A percentile compares a stretch with the other conserved stretches of the same genome.
Conservation (phyloP, 768 basidiomycete species). For the Lentinus brumalis region DNA sequence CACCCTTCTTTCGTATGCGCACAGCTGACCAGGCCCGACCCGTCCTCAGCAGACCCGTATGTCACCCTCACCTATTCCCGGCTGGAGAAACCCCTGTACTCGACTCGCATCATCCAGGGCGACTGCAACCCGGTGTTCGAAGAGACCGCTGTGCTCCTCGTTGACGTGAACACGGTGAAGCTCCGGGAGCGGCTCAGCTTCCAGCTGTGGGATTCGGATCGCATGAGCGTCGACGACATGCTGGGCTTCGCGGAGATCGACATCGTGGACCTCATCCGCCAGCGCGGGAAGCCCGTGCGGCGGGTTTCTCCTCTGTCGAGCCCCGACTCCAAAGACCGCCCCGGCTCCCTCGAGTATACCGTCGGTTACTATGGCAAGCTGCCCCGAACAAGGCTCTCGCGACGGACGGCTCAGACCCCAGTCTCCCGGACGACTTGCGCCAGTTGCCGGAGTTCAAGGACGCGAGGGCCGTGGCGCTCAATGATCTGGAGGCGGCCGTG, state of each 20-base stretch:
- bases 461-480: slow-evolving; percentile 45
- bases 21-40: background rate
- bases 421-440: slow-evolving; percentile 41
- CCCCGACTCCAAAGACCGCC: slow-evolving; percentile 32
- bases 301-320: slow-evolving; percentile 26
- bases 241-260: slow-evolving; percentile 50
- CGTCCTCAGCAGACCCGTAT: slow-evolving; percentile 44
- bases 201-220: slow-evolving; percentile 77
- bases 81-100: slow-evolving; percentile 66
- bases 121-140: slow-evolving; percentile 70
- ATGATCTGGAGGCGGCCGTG: slow-evolving; percentile 44
- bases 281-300: slow-evolving; percentile 29
- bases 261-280: slow-evolving; percentile 31
- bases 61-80: slow-evolving; percentile 68
- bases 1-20: too few relatives aligned
- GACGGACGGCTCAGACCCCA: slow-evolving; percentile 37
- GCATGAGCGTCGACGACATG: slow-evolving; percentile 44
- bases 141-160: slow-evolving; percentile 63
- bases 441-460: slow-evolving; percentile 53
- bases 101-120: slow-evolving; percentile 65
- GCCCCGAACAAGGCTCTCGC: slow-evolving; percentile 26
- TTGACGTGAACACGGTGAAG: slow-evolving; percentile 66
- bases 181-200: slow-evolving; percentile 62
- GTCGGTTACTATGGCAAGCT: slow-evolving; percentile 55
- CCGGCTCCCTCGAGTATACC: slow-evolving; percentile 48